Conservation (phyloP, 768 basidiomycete genomes). For the Leccinum imitatum region DNA sequence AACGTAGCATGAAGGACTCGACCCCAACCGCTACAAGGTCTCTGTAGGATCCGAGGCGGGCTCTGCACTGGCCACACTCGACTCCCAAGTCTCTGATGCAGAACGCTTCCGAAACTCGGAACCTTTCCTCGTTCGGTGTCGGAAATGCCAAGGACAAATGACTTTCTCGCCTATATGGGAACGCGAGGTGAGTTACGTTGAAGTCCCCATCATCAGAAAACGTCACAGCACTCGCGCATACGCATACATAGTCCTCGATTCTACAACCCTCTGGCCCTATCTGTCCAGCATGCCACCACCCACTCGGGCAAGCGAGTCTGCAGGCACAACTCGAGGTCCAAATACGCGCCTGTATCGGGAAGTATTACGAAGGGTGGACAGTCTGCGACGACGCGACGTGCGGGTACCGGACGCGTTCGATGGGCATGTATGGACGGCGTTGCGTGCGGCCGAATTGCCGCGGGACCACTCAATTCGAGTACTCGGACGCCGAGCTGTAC, state of each 20-base stretch:
- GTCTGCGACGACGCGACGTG: conserved; percentile 88
- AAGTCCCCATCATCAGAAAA: neutral
- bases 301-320: conserved; percentile 59
- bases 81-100: conserved; percentile 84
- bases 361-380: conserved; percentile 89
- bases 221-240: neutral
- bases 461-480: conserved; percentile 45
- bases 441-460: conserved; percentile 53
- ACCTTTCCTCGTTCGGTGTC: conserved; percentile 75
- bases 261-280: conserved; percentile 61
- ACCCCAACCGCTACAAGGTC: conserved; percentile 54
- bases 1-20: conserved; percentile 44
- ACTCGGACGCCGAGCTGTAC: conserved; percentile 81
- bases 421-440: conserved; percentile 86
- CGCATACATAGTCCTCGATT: conserved; percentile 54
- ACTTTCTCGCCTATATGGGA: conserved; percentile 61
- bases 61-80: conserved; percentile 67
- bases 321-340: conserved; percentile 85
- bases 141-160: conserved; percentile 61
- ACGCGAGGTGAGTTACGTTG: conserved; percentile 45
- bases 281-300: conserved; percentile 66
- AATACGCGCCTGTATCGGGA: conserved; percentile 70
- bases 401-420: conserved; percentile 82
- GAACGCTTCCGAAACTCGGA: conserved; percentile 81
- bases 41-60: conserved; percentile 54